Percentiles rank a stretch among this genome's conserved stretches.
Conservation (phyloP, 2,329 filamentous ascomycete species). For the Pseudogymnoascus sp. region DNA sequence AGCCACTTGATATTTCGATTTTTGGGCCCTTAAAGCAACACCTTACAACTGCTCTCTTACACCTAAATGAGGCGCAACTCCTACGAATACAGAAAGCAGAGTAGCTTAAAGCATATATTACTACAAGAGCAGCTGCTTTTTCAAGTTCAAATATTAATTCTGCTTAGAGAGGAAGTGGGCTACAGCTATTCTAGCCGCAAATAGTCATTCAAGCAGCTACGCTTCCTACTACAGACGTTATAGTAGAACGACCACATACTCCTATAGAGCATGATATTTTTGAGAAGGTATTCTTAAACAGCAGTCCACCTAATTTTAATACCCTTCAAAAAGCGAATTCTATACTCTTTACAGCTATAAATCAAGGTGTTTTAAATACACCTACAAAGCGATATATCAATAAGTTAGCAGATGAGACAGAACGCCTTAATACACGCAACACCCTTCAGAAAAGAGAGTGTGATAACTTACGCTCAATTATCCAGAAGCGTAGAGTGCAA, state of each 20-base stretch:
- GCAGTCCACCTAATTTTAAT: too few species aligned
- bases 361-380: background rate
- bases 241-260: background rate
- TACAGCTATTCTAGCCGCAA: background rate
- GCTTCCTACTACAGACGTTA: background rate
- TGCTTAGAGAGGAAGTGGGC: background rate
- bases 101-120: slow-evolving; percentile 10
- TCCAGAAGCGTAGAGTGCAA: background rate
- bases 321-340: too few species aligned
- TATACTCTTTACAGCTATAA: background rate
- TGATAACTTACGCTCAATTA: background rate
- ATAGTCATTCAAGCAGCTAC: background rate
- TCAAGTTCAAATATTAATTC: slow-evolving; percentile 9
- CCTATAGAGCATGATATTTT: background rate
- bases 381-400: background rate
- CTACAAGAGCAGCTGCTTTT: background rate
- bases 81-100: background rate
- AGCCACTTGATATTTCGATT: slow-evolving; percentile 17
- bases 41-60: background rate
- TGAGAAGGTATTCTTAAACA: background rate
- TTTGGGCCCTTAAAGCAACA: slow-evolving; percentile 14
- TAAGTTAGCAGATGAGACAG: background rate
- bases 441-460: background rate
- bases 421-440: background rate
- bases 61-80: too few species aligned